Conservation (phyloP, 2,329 filamentous ascomycete species). For the Allantophomopsis cytisporea region DNA sequence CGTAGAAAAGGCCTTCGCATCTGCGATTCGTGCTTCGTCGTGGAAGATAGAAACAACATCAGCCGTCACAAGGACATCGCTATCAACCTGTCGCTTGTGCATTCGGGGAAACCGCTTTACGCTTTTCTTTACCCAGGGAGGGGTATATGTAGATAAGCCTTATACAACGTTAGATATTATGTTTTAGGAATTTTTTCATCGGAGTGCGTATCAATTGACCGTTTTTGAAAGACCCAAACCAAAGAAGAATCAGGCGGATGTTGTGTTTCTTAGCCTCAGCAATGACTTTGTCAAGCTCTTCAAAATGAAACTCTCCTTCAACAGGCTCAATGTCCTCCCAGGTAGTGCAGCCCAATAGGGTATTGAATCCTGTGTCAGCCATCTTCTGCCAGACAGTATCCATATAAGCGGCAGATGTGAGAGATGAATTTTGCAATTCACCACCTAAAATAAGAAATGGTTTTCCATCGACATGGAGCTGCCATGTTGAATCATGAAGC, state of each 20-base stretch:
- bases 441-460: conserved; percentile 29
- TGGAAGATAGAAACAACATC: conserved; percentile 24
- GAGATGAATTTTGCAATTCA: conserved; percentile 32
- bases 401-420: conserved; percentile 30
- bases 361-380: conserved; percentile 26
- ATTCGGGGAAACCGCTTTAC: conserved; percentile 16
- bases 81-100: conserved; percentile 14
- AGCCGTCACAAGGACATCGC: conserved; percentile 11
- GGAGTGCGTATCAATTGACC: conserved; percentile 11
- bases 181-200: conserved; percentile 4
- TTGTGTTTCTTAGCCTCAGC: conserved; percentile 21
- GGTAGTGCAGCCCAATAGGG: conserved; percentile 26
- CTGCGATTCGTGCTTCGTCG: conserved; percentile 19
- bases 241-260: conserved; percentile 26
- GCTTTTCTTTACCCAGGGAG: conserved; percentile 23
- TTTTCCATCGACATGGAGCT: conserved; percentile 28
- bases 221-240: conserved; percentile 34
- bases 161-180: conserved; percentile 9
- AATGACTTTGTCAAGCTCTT: conserved; percentile 25
- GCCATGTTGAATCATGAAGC: conserved; percentile 5
- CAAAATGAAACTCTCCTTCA: conserved; percentile 28
- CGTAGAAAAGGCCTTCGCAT: conserved; percentile 23
- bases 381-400: conserved; percentile 27
- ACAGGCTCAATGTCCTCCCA: conserved; percentile 32
- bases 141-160: conserved; percentile 18